Percentiles rank a stretch among this genome's conserved stretches.
Conservation (phyloP, 2,329 filamentous ascomycete genomes). For the Alternaria brassicicola region DNA sequence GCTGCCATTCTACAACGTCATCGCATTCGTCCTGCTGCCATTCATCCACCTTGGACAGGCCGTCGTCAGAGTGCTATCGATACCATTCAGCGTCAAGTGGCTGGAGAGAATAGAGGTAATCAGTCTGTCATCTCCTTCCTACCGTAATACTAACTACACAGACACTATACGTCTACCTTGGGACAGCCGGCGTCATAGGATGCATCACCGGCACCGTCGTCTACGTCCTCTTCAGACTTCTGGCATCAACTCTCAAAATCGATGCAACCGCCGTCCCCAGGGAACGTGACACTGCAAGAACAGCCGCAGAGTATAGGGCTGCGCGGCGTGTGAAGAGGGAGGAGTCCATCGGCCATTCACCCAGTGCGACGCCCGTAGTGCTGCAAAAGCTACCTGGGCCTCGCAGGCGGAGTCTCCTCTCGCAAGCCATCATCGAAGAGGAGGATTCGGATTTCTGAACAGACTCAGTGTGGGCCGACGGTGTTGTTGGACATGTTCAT, state of each 20-base stretch:
- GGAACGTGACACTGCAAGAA: slow-evolving; percentile 21
- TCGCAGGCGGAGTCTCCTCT: slow-evolving; percentile 58
- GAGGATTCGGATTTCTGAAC: slow-evolving; percentile 62
- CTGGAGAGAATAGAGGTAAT: slow-evolving; percentile 63
- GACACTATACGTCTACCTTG: slow-evolving; percentile 64
- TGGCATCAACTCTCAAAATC: slow-evolving; percentile 59
- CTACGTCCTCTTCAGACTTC: slow-evolving; percentile 61
- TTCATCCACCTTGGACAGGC: slow-evolving; percentile 55
- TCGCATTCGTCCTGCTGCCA: slow-evolving; percentile 59
- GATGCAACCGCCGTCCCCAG: slow-evolving; percentile 28
- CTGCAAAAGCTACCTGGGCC: slow-evolving; percentile 39
- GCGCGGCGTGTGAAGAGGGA: slow-evolving; percentile 36
- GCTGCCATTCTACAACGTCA: slow-evolving; percentile 56
- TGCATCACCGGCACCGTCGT: slow-evolving; percentile 66
- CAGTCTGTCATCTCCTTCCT: neutral
- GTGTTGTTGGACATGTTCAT: neutral
- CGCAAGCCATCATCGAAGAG: slow-evolving; percentile 74
- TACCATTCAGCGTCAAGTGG: slow-evolving; percentile 56
- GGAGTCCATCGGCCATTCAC: slow-evolving; percentile 20
- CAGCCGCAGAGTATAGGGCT: slow-evolving; percentile 38
- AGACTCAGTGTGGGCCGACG: neutral
- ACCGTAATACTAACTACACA: slow-evolving; percentile 24
- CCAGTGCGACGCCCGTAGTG: slow-evolving; percentile 22
- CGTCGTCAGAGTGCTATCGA: slow-evolving; percentile 49
- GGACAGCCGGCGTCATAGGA: slow-evolving; percentile 71